Evolutionary conservation across 495 filamentous ascomycete genomes (phyloP).

Genomic region (Penicillium bialowiezense): DNA sequence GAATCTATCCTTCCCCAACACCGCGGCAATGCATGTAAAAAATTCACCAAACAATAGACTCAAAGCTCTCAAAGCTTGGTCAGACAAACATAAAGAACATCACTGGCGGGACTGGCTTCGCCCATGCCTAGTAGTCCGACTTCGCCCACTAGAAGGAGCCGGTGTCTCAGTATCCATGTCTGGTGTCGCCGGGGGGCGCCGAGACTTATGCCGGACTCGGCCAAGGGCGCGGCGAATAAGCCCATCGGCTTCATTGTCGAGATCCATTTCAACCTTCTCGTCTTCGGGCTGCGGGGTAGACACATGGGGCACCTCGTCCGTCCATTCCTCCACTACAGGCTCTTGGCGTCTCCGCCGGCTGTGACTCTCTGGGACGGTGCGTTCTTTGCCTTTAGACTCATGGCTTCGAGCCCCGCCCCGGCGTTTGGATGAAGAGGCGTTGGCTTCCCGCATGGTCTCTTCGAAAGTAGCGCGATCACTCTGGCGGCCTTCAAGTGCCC

Average conservation of each 20-base stretch:
- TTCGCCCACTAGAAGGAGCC: conserved; percentile 12
- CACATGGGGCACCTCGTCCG: conserved; percentile 34
- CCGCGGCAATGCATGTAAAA: conserved; percentile 9
- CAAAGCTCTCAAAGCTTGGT: neutral
- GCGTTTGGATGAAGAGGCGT: conserved; percentile 5
- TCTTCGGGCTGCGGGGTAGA: conserved; percentile 22
- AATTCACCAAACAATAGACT: neutral
- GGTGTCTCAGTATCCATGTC: conserved; percentile 26
- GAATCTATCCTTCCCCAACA: conserved; percentile 1
- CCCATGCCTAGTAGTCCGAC: conserved; percentile 17
- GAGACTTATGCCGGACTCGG: conserved; percentile 31
- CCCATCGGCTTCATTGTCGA: conserved; percentile 41
- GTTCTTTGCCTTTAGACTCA: conserved; percentile 29
- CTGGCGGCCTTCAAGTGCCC: conserved; percentile 44
- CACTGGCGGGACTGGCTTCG: conserved; percentile 27
- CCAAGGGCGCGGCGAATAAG: conserved; percentile 35
- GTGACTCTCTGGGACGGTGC: conserved; percentile 5
- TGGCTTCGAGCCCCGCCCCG: conserved; percentile 23
- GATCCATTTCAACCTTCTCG: conserved; percentile 42
- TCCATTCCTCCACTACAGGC: conserved; percentile 32
- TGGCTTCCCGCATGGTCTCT: neutral
- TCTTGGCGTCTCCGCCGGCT: conserved; percentile 25
- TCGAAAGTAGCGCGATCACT: conserved; percentile 9
- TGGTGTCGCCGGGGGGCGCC: conserved; percentile 18
- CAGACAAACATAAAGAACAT: neutral